Conservation (phyloP, 345 rosid genomes). For the Citrus unshiu region DNA sequence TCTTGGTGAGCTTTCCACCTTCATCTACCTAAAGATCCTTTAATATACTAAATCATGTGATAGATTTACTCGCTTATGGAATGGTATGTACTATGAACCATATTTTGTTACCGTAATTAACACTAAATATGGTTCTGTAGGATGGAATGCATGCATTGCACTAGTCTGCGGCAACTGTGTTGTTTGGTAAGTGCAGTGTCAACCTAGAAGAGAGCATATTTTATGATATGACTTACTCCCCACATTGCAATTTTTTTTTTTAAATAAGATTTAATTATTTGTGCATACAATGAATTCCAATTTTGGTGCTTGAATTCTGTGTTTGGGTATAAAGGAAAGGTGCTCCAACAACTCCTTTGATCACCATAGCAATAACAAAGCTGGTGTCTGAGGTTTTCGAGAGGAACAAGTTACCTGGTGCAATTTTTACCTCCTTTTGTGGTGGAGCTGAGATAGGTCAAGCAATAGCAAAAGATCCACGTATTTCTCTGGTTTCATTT, state of each 20-base stretch:
- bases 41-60: neutral
- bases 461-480: slow-evolving; percentile 79
- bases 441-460: slow-evolving; percentile 96
- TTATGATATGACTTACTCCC: neutral
- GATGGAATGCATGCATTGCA: slow-evolving; percentile 99
- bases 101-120: slow-evolving; percentile 1
- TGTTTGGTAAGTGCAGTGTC: slow-evolving; percentile 65
- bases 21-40: neutral
- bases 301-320: slow-evolving; percentile 5
- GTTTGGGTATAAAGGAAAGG: slow-evolving; percentile 68
- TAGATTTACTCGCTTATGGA: neutral
- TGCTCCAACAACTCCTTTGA: slow-evolving; percentile 92
- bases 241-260: neutral
- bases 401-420: slow-evolving; percentile 84
- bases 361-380: slow-evolving; percentile 92
- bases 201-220: neutral
- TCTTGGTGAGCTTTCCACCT: slow-evolving; percentile 61
- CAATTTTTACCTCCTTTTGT: slow-evolving; percentile 90
- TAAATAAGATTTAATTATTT: neutral
- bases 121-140: slow-evolving; percentile 31
- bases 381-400: slow-evolving; percentile 79
- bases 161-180: slow-evolving; percentile 97
- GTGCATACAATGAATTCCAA: neutral
- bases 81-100: neutral
- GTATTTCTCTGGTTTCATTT: slow-evolving; percentile 82